phyloP scores from a whole-genome alignment of 192 early-diverging fungal genomes.

The Linnemannia schmuckeri region DNA sequence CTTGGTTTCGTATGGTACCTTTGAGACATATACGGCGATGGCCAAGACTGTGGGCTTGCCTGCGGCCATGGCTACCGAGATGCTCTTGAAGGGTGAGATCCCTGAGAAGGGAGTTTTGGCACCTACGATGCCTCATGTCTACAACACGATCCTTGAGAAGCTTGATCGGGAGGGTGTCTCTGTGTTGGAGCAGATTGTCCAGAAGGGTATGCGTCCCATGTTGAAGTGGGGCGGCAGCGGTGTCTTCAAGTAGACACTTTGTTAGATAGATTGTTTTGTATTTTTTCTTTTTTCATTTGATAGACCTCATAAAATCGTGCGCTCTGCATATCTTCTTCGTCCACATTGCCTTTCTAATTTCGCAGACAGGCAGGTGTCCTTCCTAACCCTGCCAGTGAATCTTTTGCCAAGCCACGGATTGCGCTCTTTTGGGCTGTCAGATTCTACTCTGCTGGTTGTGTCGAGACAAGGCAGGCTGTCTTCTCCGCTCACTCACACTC shows the following conservation, averaged over 20 bases:
- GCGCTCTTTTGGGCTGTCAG: slow-evolving; percentile 9
- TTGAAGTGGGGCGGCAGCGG: slow-evolving; percentile 57
- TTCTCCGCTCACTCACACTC: neutral
- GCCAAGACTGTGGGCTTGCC: slow-evolving; percentile 87
- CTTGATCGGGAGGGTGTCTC: slow-evolving; percentile 73
- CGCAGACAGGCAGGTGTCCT: no score
- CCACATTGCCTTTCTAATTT: neutral
- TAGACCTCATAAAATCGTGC: neutral
- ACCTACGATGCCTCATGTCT: slow-evolving; percentile 78
- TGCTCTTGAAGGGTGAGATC: slow-evolving; percentile 67
- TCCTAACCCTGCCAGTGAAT: neutral
- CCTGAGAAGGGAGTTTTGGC: slow-evolving; percentile 74
- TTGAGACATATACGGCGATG: slow-evolving; percentile 82
- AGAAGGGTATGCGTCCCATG: slow-evolving; percentile 54
- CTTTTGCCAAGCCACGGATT: neutral
- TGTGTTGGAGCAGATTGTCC: slow-evolving; percentile 69
- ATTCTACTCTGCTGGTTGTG: neutral
- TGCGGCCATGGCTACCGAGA: slow-evolving; percentile 80
- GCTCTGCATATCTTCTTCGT: neutral
- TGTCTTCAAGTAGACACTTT: slow-evolving; percentile 43
- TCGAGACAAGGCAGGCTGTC: neutral
- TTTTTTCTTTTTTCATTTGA: neutral
- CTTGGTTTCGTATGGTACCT: slow-evolving; percentile 73
- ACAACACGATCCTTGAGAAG: slow-evolving; percentile 76
- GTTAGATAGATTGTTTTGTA: neutral